A percentile compares a stretch with the other conserved stretches of the same genome.
Evolutionary conservation across 2,329 filamentous ascomycete genomes (phyloP).

Genomic region (Pyricularia pennisetigena): DNA sequence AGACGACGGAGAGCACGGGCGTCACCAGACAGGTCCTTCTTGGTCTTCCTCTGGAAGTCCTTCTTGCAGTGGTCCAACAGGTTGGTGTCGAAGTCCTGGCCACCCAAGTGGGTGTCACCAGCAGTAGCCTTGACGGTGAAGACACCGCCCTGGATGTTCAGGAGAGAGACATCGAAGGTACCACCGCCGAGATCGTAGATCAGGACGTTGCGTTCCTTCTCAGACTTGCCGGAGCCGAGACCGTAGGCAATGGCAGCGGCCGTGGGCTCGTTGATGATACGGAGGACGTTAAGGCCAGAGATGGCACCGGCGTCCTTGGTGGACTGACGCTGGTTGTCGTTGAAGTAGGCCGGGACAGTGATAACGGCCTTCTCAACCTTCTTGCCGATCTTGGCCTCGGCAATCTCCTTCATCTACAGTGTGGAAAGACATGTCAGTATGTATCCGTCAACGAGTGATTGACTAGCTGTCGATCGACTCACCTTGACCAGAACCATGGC

Average conservation of each 20-base stretch:
- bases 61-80: conserved; percentile 95
- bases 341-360: conserved; percentile 99
- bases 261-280: conserved; percentile 99
- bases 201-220: conserved; percentile 97
- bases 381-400: conserved; percentile 96
- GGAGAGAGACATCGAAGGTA: conserved; percentile 99
- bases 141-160: conserved; percentile 98
- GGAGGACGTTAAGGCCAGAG: conserved; percentile 92
- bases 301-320: conserved; percentile 99
- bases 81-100: conserved; percentile 94
- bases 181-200: conserved; percentile 99
- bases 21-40: conserved; percentile 72
- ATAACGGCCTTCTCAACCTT: conserved; percentile 99
- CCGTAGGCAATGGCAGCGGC: conserved; percentile 97
- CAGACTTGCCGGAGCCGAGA: conserved; percentile 87
- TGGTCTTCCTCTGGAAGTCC: conserved; percentile 76
- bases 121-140: conserved; percentile 98
- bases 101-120: conserved; percentile 94
- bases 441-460: background rate
- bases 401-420: conserved; percentile 93
- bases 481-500: conserved; percentile 99
- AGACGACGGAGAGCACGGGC: conserved; percentile 91
- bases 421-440: background rate
- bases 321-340: conserved; percentile 99
- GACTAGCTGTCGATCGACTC: conserved; percentile 17